Evolutionary conservation across 352 stramenopile species (phyloP), one percentile per base, ranked within the genome.

Genomic region (Pythium biforme): DNA sequence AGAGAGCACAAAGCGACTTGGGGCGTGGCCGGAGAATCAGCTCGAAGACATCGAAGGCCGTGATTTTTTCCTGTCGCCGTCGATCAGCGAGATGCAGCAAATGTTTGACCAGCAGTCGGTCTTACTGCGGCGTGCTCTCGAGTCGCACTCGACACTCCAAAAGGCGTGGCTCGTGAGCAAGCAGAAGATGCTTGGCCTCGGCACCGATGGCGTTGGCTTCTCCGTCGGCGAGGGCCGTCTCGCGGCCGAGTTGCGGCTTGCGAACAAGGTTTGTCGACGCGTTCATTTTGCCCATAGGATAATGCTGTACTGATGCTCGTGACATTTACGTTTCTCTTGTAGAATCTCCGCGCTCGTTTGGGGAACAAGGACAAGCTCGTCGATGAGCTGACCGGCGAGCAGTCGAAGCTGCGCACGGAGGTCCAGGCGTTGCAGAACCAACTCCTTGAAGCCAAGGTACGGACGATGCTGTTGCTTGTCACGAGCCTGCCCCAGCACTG

Each of bases 31-130:
- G 47, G 74, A 76, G 37, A 73, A 65, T 45, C 75, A 76, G 54
- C 64, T 86, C 6, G 77, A 93, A 39, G 79, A 73, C 40, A 63
- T 86, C 37, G 81, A 89, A 56, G 77, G 73, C 20, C 76, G 77
- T 31, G 82, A 94, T 45, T 83, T 90, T 56, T 92, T 94, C 43
- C 68, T 95, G 15, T 92, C 82, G 31, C 84, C 83, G n/a, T 95
- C 86, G 26, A 89, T 69, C 11, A 91, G 79, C 49, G 86, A 95
- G 66, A 92, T 95, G 83, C 79, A 95, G 69, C 81, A 90, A 64
- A 92, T 95, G 86, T 92, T 95, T 64, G 75, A 92, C 25, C 86
- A 95, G 64, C 86, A 95, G 46, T 92, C 86, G 5, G 75, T 69
- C 15, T 34, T 91, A 19, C 72, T 95, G 4, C 82, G 86, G 19